These are phyloP conservation scores for Penicillium occitanis DNA, from an alignment of 2,329 filamentous ascomycete genomes.

Conservation along the genomic window DNA sequence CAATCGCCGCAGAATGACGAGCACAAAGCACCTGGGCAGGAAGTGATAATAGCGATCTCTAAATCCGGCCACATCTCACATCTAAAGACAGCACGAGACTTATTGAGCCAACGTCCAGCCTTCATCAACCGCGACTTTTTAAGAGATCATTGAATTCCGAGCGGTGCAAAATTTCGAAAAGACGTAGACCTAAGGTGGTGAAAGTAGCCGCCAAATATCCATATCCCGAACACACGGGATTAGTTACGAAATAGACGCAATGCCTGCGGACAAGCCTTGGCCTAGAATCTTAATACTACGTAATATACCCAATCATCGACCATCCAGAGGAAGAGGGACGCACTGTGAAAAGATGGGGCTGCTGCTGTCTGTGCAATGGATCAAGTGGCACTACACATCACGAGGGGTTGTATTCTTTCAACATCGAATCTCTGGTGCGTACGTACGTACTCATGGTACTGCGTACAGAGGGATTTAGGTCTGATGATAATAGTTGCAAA, in stretches of 20 bases:
- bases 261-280: background rate
- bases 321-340: background rate
- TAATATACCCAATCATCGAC: background rate
- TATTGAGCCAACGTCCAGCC: too few relatives aligned
- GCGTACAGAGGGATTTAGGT: background rate
- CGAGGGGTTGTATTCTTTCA: background rate
- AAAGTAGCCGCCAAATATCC: background rate
- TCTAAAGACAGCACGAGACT: too few relatives aligned
- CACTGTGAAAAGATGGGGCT: background rate
- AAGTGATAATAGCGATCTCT: background rate
- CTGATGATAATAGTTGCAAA: background rate
- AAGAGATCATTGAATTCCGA: background rate
- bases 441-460: background rate
- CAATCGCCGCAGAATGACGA: background rate
- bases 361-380: background rate
- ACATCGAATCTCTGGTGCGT: background rate
- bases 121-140: too few relatives aligned
- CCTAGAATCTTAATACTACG: background rate
- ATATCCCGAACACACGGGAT: background rate
- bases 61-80: background rate
- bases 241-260: background rate
- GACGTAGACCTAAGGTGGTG: background rate
- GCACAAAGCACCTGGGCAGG: too few relatives aligned
- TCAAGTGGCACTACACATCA: background rate
- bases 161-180: background rate